Conservation (phyloP, 768 basidiomycete species). For the Xerocomus brunneocitrinus region DNA sequence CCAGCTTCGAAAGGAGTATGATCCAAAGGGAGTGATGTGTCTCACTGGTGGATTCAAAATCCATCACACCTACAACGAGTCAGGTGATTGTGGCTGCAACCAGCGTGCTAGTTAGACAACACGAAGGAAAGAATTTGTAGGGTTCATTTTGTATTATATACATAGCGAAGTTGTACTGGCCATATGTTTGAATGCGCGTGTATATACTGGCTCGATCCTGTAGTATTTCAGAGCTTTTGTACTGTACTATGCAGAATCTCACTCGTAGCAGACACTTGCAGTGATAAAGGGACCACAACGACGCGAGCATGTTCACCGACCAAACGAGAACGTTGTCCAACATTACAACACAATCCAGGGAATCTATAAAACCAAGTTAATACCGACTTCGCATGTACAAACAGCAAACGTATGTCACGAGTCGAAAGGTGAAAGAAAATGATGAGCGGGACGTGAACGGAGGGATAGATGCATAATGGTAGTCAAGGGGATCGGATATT, state of each 20-base stretch:
- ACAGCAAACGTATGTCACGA: background rate
- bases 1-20: constrained; percentile 1
- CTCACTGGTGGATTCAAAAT: constrained; percentile 16
- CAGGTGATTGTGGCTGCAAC: background rate
- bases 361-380: background rate
- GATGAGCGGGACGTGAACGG: background rate
- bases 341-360: constrained; percentile 6
- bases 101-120: background rate
- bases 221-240: background rate
- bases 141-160: background rate
- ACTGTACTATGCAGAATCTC: too few relatives aligned
- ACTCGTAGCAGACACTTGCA: too few relatives aligned
- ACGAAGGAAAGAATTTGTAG: background rate
- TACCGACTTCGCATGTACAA: background rate
- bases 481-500: background rate
- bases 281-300: too few relatives aligned
- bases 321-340: background rate
- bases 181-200: too few relatives aligned
- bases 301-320: background rate
- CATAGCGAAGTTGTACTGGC: too few relatives aligned
- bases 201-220: too few relatives aligned
- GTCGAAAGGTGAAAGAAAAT: background rate
- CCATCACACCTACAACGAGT: background rate
- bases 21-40: constrained; percentile 13
- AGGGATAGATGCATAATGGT: background rate